Evolutionary conservation across 257 asterid species (phyloP), one percentile per base, ranked within the genome.

Genomic region (Petunia secreta): DNA sequence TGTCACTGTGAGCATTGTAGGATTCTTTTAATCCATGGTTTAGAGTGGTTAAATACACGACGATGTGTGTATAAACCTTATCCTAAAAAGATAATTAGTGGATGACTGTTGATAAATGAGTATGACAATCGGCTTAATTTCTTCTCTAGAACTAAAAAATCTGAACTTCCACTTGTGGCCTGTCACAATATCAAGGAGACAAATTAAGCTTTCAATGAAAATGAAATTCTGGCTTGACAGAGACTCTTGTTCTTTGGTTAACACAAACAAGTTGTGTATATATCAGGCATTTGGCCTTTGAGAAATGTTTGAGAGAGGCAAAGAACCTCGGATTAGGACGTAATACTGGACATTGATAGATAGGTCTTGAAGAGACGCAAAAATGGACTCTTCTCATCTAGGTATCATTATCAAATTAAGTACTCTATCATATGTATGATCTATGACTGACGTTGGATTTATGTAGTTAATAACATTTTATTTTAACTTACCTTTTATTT

Each of bases 171-270:
- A 34, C 60, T 71, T 71, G 77, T 48, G 60, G 48, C 60, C 48
- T 50, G 46, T 50, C 50, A 73, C 36, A 73, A 73, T 73, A 50
- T 73, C 62, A 73, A 50, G 77, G 77, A 73, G 77, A 73, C 77
- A 71, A 36, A 58, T 50, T 73, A 73, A 3, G 1, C 36, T 11
- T 48, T 73, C 62, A 73, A 50, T 16, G 77, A 69, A 69, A 73
- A 62, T 73, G 77, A 73, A 73, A 50, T 34, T 73, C 48, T 73
- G 46, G 62, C 43, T 5, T 50, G 62, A 73, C 7, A 50, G 3
- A 11, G 44, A 71, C 77, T 4, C 54, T 15, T 10, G 5, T 44
- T 16, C 2, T 71, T 50, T 34, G 44, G 48, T 4, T 6, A 71
- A 5, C 7, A 71, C 13, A 25, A 25, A 1, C n/a, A 25, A 0